Evolutionary conservation across 371 early-diverging fungal species (phyloP), one percentile per base, ranked within the genome.

Genomic region (Parasitella parasitica): DNA sequence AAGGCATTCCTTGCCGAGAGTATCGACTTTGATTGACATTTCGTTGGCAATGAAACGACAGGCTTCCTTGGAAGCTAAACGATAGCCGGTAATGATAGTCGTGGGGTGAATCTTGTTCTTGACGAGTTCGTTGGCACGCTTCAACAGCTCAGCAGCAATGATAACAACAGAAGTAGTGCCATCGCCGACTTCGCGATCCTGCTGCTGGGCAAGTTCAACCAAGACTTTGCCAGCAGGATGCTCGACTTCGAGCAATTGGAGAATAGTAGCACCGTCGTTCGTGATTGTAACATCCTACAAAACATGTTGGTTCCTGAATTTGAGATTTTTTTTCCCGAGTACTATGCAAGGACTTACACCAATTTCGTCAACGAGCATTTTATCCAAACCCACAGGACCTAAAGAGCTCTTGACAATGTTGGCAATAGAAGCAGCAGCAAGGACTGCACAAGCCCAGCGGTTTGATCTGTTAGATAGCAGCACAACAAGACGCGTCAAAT

Each of bases 101-200:
- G 98, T 97, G 6, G 99, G 97, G 79, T 98, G 99, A 75, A 99
- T 96, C 70, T 96, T 97, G 81, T 95, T 94, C 81, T 97, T 94
- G 48, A 99, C 96, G 54, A 98, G 83, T 59, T 97, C 96, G 70
- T 96, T 94, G 67, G 99, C 99, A 62, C 97, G 88, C 66, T 93
- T 90, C 70, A 99, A 89, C 54, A 99, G 85, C 76, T 97, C 97
- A 48, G 98, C 95, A 13, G 99, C 99, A 64, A 99, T 91, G 52
- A 99, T 89, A 41, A 99, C 99, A n/a, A 99, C 99, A 32, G 97
- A 94, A 1, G 99, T 99, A 22, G 99, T 99, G 37, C 99, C 99
- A 74, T 99, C 99, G 18, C 99, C 99, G 5, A 99, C 99, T 81
- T 99, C 99, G 67, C 94, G 94, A 78, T 99, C 99, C 85, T 99